These are phyloP conservation scores for Suillus americanus DNA, from an alignment of 768 basidiomycete genomes.

Conservation along the genomic window DNA sequence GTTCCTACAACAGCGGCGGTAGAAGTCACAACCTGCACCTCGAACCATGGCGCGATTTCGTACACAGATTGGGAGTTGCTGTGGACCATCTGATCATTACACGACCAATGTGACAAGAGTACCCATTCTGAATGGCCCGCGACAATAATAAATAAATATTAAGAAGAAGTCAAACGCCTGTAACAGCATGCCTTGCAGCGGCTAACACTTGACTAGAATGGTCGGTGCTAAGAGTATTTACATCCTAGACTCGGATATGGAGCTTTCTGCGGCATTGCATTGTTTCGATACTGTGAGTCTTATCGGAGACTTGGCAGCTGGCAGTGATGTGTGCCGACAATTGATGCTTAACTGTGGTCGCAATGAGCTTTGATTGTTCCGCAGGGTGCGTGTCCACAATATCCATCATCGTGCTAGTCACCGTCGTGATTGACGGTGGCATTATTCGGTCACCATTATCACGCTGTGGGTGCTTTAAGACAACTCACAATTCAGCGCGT, in stretches of 20 bases:
- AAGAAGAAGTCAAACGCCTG: not conserved
- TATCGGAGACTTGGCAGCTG: not conserved
- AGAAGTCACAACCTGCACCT: conserved; percentile 49
- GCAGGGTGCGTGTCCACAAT: not conserved
- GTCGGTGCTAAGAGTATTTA: not conserved
- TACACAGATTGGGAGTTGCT: conserved; percentile 62
- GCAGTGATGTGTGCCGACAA: not conserved
- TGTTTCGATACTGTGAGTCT: not conserved
- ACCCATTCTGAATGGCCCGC: conserved; percentile 18
- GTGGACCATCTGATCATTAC: not conserved
- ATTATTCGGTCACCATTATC: not conserved
- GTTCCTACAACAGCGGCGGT: conserved; percentile 51
- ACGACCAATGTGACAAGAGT: not conserved
- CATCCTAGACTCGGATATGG: not conserved
- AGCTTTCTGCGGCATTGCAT: not conserved
- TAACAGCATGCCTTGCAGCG: not conserved
- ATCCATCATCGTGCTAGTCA: too few relatives aligned
- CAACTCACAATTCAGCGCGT: conserved; percentile 2
- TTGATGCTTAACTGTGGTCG: not conserved
- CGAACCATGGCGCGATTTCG: conserved; percentile 71
- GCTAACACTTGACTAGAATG: not conserved
- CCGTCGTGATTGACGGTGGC: not conserved
- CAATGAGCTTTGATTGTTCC: not conserved
- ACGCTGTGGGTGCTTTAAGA: not conserved
- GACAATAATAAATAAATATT: not conserved